Evolutionary conservation across 805 yeast species (phyloP), one percentile per base, ranked within the genome.

Genomic region (Starmera dryadoides): DNA sequence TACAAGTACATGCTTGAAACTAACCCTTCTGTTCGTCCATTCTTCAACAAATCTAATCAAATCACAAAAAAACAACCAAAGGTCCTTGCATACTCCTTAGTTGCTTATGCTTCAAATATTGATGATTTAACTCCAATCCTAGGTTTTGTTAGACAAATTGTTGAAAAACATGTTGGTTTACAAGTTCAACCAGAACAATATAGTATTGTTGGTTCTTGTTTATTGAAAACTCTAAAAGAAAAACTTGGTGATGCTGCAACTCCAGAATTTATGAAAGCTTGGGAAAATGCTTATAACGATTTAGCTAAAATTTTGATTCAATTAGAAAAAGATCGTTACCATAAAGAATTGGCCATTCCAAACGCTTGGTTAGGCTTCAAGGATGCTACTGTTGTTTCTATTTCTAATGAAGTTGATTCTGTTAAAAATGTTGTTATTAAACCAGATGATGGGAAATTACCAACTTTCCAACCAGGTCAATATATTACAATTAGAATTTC

Each of bases 151-250:
- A 62, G 69, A 36, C 76, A 73, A 43, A 77, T 81, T 48, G 81
- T 73, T 34, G 69, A 67, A 46, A 82, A 81, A 56, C 89, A 82
- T 48, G 78, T 74, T 42, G 83, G 84, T 33, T 62, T 82, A 44
- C 75, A 75, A 50, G 69, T 81, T 33, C 55, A 60, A 44, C 75
- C 87, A 4, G 82, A 76, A 40, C 86, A 81, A 42, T 81, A 81
- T 49, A 75, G 78, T 18, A 66, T 77, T 46, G 87, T 81, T 25
- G 89, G 87, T 22, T 53, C 57, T 23, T 67, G 70, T 43, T 58
- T 83, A n/a, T 53, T 81, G 25, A 60, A 61, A 21, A 75, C 86
- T 12, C 67, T 83, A 57, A 54, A 58, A 31, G 69, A 70, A 39
- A 66, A 77, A 31, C 60, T 81, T 28, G 86, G 85, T 5, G 63